A percentile compares a stretch with the other conserved stretches of the same genome.
Evolutionary conservation across 2,329 filamentous ascomycete genomes (phyloP).

Genomic region (Monilinia polystroma): DNA sequence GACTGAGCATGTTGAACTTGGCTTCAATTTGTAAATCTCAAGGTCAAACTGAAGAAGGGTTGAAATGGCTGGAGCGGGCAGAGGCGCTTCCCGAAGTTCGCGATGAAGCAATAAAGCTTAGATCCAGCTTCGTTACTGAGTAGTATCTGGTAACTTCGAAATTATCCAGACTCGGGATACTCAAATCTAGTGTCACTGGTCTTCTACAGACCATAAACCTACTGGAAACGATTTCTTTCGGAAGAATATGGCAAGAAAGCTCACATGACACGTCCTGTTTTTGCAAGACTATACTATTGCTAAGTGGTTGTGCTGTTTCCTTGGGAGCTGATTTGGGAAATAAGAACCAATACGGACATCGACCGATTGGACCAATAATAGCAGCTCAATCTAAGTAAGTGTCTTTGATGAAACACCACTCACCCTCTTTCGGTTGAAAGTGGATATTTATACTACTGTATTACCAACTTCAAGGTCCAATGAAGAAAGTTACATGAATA

Average conservation of each 20-base stretch:
- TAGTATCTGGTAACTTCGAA: background rate
- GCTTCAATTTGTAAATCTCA: conserved; percentile 33
- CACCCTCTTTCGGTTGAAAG: too few relatives aligned
- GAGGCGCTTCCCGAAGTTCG: conserved; percentile 12
- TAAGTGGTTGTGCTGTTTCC: too few relatives aligned
- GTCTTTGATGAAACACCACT: background rate
- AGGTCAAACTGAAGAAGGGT: conserved; percentile 28
- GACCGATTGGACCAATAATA: background rate
- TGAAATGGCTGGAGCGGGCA: conserved; percentile 34
- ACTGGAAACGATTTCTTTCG: background rate
- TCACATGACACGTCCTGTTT: background rate
- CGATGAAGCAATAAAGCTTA: conserved; percentile 9
- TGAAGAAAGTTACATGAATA: too few relatives aligned
- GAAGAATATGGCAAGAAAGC: background rate
- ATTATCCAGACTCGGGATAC: background rate
- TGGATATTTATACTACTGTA: background rate
- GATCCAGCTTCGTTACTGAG: background rate
- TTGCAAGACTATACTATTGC: background rate
- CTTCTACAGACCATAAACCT: background rate
- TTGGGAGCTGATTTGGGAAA: background rate
- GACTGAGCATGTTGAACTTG: conserved; percentile 37
- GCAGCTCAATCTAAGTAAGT: background rate
- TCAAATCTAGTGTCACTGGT: background rate
- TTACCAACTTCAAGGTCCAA: too few relatives aligned
- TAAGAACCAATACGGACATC: background rate